phyloP scores from a whole-genome alignment of 163 green algal species.

The Prototheca wickerhamii region DNA sequence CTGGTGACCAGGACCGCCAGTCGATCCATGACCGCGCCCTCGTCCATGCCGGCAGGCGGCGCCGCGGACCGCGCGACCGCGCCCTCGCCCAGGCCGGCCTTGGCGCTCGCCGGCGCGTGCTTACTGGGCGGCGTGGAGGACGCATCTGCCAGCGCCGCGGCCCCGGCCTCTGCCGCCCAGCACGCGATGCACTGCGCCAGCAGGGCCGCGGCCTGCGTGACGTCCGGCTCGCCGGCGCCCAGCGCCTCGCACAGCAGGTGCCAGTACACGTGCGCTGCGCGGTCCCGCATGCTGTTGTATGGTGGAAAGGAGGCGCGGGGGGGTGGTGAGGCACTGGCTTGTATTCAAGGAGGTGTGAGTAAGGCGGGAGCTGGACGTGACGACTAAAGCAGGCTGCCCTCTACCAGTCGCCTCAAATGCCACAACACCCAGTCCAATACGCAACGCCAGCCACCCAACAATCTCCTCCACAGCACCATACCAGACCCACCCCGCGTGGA shows the following conservation, averaged over 20 bases:
- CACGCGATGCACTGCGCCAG: slow-evolving; percentile 22
- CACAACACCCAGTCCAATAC: background rate
- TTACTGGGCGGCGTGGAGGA: background rate
- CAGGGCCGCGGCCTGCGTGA: slow-evolving; percentile 19
- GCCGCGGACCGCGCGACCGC: background rate
- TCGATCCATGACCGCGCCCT: slow-evolving; percentile 14
- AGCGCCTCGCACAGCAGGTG: slow-evolving; percentile 14
- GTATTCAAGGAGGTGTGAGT: too few relatives aligned
- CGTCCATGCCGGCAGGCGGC: slow-evolving; percentile 2
- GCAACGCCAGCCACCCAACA: background rate
- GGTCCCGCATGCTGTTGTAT: background rate
- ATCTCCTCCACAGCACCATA: background rate
- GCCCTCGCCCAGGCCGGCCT: background rate
- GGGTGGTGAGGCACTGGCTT: background rate
- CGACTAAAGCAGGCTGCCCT: too few relatives aligned
- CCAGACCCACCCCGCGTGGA: slow-evolving; percentile 4
- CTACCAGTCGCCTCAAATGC: too few relatives aligned
- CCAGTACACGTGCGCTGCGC: slow-evolving; percentile 23
- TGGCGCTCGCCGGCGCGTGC: background rate
- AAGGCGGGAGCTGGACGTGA: too few relatives aligned
- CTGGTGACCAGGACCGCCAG: slow-evolving; percentile 12
- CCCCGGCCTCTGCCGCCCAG: background rate
- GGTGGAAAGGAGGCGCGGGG: background rate
- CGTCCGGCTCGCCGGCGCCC: slow-evolving; percentile 5
- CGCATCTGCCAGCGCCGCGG: background rate